Base-by-base conservation (phyloP, 2,329 filamentous ascomycete genomes). In the Lachnellula suecica region DNA sequence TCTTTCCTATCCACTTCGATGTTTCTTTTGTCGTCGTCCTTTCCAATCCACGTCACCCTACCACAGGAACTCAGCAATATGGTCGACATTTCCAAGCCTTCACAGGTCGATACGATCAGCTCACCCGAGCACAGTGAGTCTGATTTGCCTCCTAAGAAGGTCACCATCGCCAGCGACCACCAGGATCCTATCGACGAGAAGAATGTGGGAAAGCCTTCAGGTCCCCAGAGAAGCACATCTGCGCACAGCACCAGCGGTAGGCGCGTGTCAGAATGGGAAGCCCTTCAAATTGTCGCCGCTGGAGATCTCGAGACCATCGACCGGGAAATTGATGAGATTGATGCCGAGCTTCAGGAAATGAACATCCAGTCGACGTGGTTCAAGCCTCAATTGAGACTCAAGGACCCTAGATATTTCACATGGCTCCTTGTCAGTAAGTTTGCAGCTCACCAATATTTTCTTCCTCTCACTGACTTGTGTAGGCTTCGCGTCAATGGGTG, bases 401-500 rank as follows among this genome's bases (percentile, higher is more conserved):
- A 74, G 46, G 78, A 87, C 65, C 83, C 84, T 0, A 79, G 74
- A 48, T 70, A 83, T 63, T 90, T 88, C 66, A 89, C 85, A 11
- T 65, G 61, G 58, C 59, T 65, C 13, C 61, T 63, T 50, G 60
- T 62, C 51, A 54, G 60, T 62, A 48, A 31, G 56, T 40, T 25
- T 15, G 24, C 13, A 31, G 20, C n/a, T 31, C 2, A 23, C 11
- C n/a, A n/a, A 2, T 6, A 22, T 31, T 2, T 37, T 9, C 9
- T 10, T 17, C 2, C 7, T 17, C 11, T 23, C 43, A 37, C 38
- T 53, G 24, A 54, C 13, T 20, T 10, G 25, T 27, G 11, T 44
- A 41, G 82, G 77, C 1, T 89, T 89, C 60, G 86, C 86, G n/a
- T 87, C 83, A 15, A 87, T 89, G 83, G 86, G 87, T 45, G 87